Percentiles rank a stretch among this genome's conserved stretches.
phyloP scores from a whole-genome alignment of 164 flowering plant species.

The Aristolochia fimbriata region DNA sequence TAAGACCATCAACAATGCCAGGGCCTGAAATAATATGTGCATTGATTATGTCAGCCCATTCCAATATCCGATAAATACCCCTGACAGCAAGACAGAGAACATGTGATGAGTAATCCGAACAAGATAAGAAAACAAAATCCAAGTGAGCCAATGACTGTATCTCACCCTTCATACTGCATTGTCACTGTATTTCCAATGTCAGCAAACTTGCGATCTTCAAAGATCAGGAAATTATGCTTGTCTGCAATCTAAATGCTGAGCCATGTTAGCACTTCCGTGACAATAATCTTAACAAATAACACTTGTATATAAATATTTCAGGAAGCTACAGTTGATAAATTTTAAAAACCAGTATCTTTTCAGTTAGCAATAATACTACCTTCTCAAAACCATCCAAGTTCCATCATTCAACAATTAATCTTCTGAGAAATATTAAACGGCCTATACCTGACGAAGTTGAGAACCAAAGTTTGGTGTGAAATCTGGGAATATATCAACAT shows the following conservation, averaged over 20 bases:
- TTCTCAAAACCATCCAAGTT: too few relatives aligned
- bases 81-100: constrained; percentile 30
- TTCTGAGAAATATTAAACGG: not conserved
- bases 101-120: not conserved
- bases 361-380: too few relatives aligned
- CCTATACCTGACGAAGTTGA: constrained; percentile 69
- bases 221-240: constrained; percentile 76
- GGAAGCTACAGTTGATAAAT: too few relatives aligned
- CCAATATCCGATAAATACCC: constrained; percentile 75
- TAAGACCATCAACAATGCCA: constrained; percentile 92
- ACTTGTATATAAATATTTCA: not conserved
- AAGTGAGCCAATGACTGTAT: not conserved
- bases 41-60: constrained; percentile 96
- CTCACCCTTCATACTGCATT: constrained; percentile 97
- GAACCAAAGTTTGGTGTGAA: constrained; percentile 89
- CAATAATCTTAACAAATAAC: not conserved
- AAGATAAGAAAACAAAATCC: constrained; percentile 2
- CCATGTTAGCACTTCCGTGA: too few relatives aligned
- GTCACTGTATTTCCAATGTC: constrained; percentile 98
- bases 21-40: constrained; percentile 95
- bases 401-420: too few relatives aligned
- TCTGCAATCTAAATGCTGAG: constrained; percentile 64
- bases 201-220: constrained; percentile 98
- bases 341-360: too few relatives aligned
- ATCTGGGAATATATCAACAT: constrained; percentile 94